Conservation (phyloP, 768 basidiomycete species). For the Leccinum sublutescens region DNA sequence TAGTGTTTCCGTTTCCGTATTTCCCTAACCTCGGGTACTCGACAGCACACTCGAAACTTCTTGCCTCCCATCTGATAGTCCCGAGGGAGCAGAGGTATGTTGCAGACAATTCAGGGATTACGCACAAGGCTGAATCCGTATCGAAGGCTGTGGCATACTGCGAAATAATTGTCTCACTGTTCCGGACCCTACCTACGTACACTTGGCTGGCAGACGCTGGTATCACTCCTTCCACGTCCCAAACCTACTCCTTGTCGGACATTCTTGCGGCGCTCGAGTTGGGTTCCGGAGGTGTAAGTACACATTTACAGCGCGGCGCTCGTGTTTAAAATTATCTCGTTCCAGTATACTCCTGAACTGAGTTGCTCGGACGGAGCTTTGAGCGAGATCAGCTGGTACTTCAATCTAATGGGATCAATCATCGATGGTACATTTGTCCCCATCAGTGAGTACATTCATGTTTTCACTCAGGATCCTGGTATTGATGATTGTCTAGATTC, state of each 20-base stretch:
- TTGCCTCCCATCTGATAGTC: slow-evolving; percentile 59
- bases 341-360: slow-evolving; percentile 48
- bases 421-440: slow-evolving; percentile 63
- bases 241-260: slow-evolving; percentile 56
- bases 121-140: neutral
- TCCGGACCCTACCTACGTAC: slow-evolving; percentile 71
- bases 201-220: slow-evolving; percentile 66
- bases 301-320: neutral
- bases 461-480: neutral
- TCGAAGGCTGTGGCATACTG: slow-evolving; percentile 67
- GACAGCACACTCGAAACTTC: slow-evolving; percentile 54
- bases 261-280: slow-evolving; percentile 54
- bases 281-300: slow-evolving; percentile 47
- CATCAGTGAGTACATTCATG: slow-evolving; percentile 45
- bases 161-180: slow-evolving; percentile 53
- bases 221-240: slow-evolving; percentile 62
- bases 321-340: neutral
- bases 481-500: slow-evolving; percentile 40
- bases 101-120: neutral
- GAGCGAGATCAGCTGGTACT: slow-evolving; percentile 57
- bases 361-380: slow-evolving; percentile 41
- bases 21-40: slow-evolving; percentile 4
- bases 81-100: slow-evolving; percentile 57
- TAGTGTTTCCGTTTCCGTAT: neutral
- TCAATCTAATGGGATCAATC: slow-evolving; percentile 61